A percentile compares a stretch with the other conserved stretches of the same genome.
These are phyloP conservation scores for Rusavskia elegans DNA, from an alignment of 495 filamentous ascomycete genomes.

Conservation along the genomic window DNA sequence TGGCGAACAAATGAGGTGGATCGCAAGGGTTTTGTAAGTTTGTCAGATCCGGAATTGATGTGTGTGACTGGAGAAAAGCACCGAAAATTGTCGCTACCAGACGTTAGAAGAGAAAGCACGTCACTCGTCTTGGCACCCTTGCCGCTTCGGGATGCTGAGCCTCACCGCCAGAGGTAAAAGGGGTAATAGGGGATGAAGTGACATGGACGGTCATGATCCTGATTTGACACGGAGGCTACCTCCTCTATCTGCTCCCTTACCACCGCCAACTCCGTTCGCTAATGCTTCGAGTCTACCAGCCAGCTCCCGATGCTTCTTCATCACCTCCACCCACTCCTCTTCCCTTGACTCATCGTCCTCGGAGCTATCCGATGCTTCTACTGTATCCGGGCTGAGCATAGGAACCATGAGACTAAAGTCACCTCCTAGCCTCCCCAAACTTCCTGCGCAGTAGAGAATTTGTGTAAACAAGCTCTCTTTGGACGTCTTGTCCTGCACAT, in stretches of 20 bases:
- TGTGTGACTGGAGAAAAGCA: too few relatives aligned
- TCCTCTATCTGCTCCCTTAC: constrained; percentile 1
- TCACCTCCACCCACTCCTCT: constrained; percentile 73
- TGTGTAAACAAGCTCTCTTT: constrained; percentile 83
- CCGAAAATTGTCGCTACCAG: background rate
- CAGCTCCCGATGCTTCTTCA: constrained; percentile 75
- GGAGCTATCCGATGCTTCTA: constrained; percentile 16
- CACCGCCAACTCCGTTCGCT: constrained; percentile 27
- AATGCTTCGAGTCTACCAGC: constrained; percentile 78
- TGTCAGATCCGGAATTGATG: too few relatives aligned
- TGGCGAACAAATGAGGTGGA: too few relatives aligned
- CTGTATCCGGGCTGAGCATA: constrained; percentile 41
- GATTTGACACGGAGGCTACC: background rate
- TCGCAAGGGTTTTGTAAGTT: too few relatives aligned
- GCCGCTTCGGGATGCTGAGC: background rate
- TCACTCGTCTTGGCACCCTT: background rate
- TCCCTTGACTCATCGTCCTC: constrained; percentile 2
- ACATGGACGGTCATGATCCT: background rate
- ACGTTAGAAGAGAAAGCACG: background rate
- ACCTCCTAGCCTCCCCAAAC: constrained; percentile 76
- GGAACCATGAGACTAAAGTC: constrained; percentile 87
- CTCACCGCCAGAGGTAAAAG: too few relatives aligned
- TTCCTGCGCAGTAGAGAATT: constrained; percentile 88
- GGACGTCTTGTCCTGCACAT: constrained; percentile 61
- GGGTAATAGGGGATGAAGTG: background rate